Base-by-base conservation (phyloP, 768 basidiomycete species). In the Sarcodon aspratus region DNA sequence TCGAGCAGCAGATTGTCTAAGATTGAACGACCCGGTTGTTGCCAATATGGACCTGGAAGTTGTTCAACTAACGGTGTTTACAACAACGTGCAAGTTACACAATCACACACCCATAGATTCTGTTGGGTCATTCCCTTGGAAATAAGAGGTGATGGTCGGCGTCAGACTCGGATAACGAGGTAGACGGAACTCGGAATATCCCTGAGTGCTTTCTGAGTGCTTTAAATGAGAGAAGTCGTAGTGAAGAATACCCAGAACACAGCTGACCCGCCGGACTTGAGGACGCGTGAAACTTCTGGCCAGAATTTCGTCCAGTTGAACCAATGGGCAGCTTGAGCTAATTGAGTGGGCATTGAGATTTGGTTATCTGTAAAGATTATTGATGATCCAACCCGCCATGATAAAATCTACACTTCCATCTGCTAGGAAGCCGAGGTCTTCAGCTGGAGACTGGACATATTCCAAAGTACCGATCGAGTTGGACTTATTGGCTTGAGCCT, bases 281-380 rank as follows among this genome's bases (percentile, higher is more conserved):
- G 63, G 7, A 84, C 72, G 3, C 82, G 69, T 9, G 70, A 68
- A 0, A 78, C 66, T 62, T 89, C 82, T 3, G 73, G 75, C 85
- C 86, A 91, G 7, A 83, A 69, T 55, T 73, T 76, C 6, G 64
- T 61, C 74, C 80, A 85, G 56, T 89, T 72, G 57, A 90, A 91
- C 86, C 87, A 89, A 58, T 91, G 88, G 3, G 77, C 77, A 0
- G 87, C 79, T 64, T 87, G 87, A 1, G 83, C 87, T 86, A 42
- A 37, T 27, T 36, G 34, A 32, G 15, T 48, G 13, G 35, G 13
- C 33, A 37, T 33, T 18, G 15, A 3, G 33, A 33, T 51, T 9
- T 4, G 45, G 10, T 33, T 31, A 11, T 36, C 18, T 18, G 17
- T 32, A 27, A 11, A n/a, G 33, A 43, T 9, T 32, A n/a, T 21